Evolutionary conservation across 73 alveolate genomes (phyloP).

Genomic region (Tetrahymena thermophila): DNA sequence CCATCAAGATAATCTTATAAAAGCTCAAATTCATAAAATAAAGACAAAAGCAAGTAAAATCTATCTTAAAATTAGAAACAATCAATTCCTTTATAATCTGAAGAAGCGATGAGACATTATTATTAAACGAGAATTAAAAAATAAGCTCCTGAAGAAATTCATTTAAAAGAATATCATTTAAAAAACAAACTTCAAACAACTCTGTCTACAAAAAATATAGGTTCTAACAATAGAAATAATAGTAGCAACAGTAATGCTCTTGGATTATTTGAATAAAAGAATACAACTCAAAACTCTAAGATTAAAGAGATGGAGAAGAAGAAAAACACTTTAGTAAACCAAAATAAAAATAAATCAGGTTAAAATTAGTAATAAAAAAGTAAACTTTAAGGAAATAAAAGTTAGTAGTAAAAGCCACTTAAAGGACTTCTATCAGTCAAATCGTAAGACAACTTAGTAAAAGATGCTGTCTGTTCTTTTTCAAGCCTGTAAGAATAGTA

Average conservation of each 20-base stretch:
- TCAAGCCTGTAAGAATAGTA: background rate
- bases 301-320: background rate
- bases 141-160: background rate
- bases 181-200: background rate
- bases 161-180: background rate
- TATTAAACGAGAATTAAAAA: background rate
- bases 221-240: background rate
- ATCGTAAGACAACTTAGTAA: background rate
- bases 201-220: background rate
- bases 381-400: background rate
- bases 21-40: background rate
- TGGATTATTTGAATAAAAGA: background rate
- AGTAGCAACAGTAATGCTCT: background rate
- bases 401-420: background rate
- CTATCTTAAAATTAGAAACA: background rate
- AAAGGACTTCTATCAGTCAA: background rate
- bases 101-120: background rate
- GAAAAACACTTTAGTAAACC: background rate
- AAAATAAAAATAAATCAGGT: background rate
- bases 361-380: background rate
- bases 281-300: background rate
- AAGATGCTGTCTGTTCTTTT: background rate
- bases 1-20: background rate
- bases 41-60: background rate
- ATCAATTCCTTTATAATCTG: background rate